Evolutionary conservation across 2,329 filamentous ascomycete species (phyloP), one percentile per base, ranked within the genome.

Genomic region (Hymenoscyphus fraxineus): DNA sequence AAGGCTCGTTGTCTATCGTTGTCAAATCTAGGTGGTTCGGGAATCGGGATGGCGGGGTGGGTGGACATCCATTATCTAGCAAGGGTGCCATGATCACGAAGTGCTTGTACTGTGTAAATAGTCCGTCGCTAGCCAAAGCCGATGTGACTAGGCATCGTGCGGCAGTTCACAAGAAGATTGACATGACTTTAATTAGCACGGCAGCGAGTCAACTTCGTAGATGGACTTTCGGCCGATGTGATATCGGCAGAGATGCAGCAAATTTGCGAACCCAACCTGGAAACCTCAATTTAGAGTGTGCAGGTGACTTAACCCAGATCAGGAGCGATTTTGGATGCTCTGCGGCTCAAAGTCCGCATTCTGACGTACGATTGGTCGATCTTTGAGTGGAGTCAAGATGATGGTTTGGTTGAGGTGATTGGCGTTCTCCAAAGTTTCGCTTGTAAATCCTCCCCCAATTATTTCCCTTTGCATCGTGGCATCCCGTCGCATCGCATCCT

Each of bases 201-300:
- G 47, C 19, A 54, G 19, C 47, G 47, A 54, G 47, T 54, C 19
- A 54, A 54, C 47, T 54, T 54, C 47, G 19, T n/a, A 27, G n/a
- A 54, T 54, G 47, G 47, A 19, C 47, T 54, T 54, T 54, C 22
- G 47, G 47, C 12, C 12, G 47, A 54, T 54, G 47, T 54, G 47
- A 54, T 54, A 54, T 54, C 47, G 47, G 12, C 47, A 54, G 47
- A 54, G 47, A 54, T 54, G 47, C 47, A 54, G 47, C 19, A 27
- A 54, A 54, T 54, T 15, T 54, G 47, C 35, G 27, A 27, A 27
- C 27, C 44, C 44, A 51, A n/a, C n/a, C n/a, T n/a, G n/a, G n/a
- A n/a, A 51, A n/a, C 22, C 44, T 51, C 47, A 54, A 22, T 27
- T 54, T 54, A 54, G 19, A 54, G 19, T 22, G n/a, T 22, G 44